Conservation (phyloP, 495 filamentous ascomycete species). For the Amniculicola lignicola region DNA sequence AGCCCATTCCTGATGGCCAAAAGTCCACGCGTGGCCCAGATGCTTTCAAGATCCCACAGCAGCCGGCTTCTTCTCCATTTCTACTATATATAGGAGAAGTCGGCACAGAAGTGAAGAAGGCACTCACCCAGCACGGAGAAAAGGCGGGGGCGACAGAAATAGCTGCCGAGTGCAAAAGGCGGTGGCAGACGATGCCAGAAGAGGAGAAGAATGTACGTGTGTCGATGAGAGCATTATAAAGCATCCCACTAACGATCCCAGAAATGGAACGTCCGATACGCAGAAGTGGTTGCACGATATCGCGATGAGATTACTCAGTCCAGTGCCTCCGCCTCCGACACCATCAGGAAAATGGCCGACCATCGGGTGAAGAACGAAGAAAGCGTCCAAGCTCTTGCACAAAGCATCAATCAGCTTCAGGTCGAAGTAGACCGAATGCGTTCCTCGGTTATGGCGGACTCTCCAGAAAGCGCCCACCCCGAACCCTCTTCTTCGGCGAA, state of each 20-base stretch:
- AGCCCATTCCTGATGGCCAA: neutral
- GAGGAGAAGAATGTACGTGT: constrained; percentile 33
- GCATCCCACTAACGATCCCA: neutral
- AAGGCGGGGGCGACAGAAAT: constrained; percentile 32
- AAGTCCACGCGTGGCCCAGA: constrained; percentile 9
- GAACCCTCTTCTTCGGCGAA: constrained; percentile 3
- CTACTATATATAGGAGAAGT: constrained; percentile 33
- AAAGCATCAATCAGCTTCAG: constrained; percentile 35
- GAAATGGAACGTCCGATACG: constrained; percentile 35
- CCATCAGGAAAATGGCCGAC: constrained; percentile 29
- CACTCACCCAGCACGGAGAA: constrained; percentile 23
- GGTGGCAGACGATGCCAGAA: constrained; percentile 32
- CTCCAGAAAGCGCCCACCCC: constrained; percentile 4
- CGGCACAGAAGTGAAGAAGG: constrained; percentile 25
- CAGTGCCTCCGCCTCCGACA: too few species aligned
- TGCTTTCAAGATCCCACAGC: constrained; percentile 26
- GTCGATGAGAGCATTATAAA: neutral
- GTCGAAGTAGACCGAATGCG: constrained; percentile 33
- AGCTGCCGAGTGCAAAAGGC: constrained; percentile 30
- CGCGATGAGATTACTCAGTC: constrained; percentile 33
- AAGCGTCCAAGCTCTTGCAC: constrained; percentile 28
- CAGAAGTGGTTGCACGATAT: constrained; percentile 30
- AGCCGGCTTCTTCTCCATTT: constrained; percentile 32
- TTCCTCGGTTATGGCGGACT: constrained; percentile 16
- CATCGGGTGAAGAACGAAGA: constrained; percentile 31